Base-by-base conservation (phyloP, 2,329 filamentous ascomycete species). In the Botrytis elliptica region DNA sequence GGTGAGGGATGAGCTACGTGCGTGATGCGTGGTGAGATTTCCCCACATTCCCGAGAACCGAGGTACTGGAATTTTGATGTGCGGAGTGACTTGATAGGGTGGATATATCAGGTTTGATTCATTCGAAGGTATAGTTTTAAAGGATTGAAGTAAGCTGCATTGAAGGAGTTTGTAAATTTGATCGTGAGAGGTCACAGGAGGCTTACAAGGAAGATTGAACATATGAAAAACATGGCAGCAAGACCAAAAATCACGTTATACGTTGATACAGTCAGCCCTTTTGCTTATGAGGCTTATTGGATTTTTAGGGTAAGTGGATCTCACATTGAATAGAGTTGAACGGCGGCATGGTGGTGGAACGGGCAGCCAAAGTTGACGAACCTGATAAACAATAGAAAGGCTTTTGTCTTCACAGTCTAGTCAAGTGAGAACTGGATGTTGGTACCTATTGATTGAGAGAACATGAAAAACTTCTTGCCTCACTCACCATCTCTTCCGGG, bases 221-320 rank as follows among this genome's bases (percentile, higher is more conserved):
- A 55, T 10, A 25, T 29, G 29, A 10, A 44, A 18, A 29, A 57
- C 12, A 44, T 8, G 36, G 14, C 16, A 52, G 52, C 25, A 40
- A 33, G n/a, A n/a, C 22, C 8, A 25, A 67, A 67, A 20, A 67
- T 67, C 46, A 52, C 46, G 5, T 40, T 67, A 6, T 67, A 20
- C 76, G 80, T 90, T 64, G 88, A 90, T 81, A 83, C 89, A 18
- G 84, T 91, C 38, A 87, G 85, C 74, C 89, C 89, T 0, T 90
- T 91, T 80, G 87, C 84, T 1, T 90, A 90, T 77, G 83, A 89
- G 73, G 88, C 86, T 4, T 90, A 88, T 79, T 85, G 87, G 77
- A 81, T 89, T 49, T 79, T 87, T 42, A 83, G 79, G 79, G 88
- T 88, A 82, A 76, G 85, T 70, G 22, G 36, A 4, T 29, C 29